Evolutionary conservation across 2,329 filamentous ascomycete genomes (phyloP).

Genomic region (Tolypocladium ovalisporum): DNA sequence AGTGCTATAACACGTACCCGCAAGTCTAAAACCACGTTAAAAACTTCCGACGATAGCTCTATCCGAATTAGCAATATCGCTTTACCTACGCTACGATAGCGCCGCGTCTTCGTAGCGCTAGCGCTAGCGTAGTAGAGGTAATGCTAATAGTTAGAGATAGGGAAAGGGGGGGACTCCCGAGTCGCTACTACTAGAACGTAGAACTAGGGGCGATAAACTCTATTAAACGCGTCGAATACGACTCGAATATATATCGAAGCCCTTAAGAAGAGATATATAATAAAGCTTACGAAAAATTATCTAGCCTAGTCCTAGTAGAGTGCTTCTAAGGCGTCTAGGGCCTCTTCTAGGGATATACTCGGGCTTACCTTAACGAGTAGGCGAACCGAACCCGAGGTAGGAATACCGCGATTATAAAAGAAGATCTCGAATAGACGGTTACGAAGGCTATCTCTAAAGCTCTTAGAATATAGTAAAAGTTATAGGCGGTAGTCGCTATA

Average conservation of each 20-base stretch:
- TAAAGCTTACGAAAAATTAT: background rate
- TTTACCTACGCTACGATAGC: background rate
- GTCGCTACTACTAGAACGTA: background rate
- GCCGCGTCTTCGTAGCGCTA: background rate
- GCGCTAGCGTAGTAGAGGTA: background rate
- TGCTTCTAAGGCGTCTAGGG: background rate
- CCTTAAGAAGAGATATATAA: background rate
- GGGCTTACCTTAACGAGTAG: background rate
- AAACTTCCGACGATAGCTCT: background rate
- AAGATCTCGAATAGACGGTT: background rate
- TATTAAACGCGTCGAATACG: background rate
- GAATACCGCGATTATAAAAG: background rate
- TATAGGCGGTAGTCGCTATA: background rate
- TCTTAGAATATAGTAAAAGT: background rate
- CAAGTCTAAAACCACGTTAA: background rate
- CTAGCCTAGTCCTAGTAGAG: background rate
- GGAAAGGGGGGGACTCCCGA: background rate
- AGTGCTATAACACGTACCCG: background rate
- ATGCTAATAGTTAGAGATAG: background rate
- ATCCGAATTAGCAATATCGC: background rate
- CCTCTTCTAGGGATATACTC: background rate
- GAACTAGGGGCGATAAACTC: background rate
- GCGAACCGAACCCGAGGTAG: too few species aligned
- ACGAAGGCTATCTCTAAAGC: too few species aligned
- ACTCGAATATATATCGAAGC: background rate